Percentiles rank a stretch among this genome's conserved stretches.
Evolutionary conservation across 2,329 filamentous ascomycete genomes (phyloP).

Genomic region (Penicillium sp.): DNA sequence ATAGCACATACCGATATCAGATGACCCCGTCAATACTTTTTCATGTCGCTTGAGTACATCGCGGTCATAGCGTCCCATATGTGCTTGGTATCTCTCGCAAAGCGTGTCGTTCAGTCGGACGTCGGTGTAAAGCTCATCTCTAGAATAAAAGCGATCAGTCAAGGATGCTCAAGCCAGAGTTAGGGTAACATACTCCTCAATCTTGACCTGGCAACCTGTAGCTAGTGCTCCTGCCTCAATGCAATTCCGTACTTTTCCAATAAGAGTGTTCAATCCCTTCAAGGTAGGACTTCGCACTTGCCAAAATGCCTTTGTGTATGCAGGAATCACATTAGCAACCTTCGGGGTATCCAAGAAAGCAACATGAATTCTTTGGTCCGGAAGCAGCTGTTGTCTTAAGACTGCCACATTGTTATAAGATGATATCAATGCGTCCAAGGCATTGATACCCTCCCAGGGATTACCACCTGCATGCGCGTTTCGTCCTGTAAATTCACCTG

Average conservation of each 20-base stretch:
- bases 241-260: conserved; percentile 34
- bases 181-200: conserved; percentile 30
- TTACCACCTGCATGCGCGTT: conserved; percentile 59
- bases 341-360: conserved; percentile 57
- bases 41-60: conserved; percentile 41
- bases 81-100: conserved; percentile 46
- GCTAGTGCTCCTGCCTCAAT: conserved; percentile 39
- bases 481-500: conserved; percentile 48
- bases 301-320: conserved; percentile 49
- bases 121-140: conserved; percentile 45
- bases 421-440: conserved; percentile 58
- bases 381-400: conserved; percentile 59
- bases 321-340: conserved; percentile 60
- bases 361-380: conserved; percentile 56
- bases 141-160: conserved; percentile 1
- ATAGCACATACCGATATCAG: conserved; percentile 46
- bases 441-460: conserved; percentile 64
- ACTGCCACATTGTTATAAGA: conserved; percentile 51
- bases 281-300: conserved; percentile 50
- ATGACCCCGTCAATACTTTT: conserved; percentile 46
- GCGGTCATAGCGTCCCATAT: conserved; percentile 47
- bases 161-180: background rate
- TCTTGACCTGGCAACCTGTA: conserved; percentile 36
- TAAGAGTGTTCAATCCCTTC: conserved; percentile 39
- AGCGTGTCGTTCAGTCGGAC: conserved; percentile 50